Base-by-base conservation (phyloP, 2,329 filamentous ascomycete species). In the Pseudogymnoascus sp. region DNA sequence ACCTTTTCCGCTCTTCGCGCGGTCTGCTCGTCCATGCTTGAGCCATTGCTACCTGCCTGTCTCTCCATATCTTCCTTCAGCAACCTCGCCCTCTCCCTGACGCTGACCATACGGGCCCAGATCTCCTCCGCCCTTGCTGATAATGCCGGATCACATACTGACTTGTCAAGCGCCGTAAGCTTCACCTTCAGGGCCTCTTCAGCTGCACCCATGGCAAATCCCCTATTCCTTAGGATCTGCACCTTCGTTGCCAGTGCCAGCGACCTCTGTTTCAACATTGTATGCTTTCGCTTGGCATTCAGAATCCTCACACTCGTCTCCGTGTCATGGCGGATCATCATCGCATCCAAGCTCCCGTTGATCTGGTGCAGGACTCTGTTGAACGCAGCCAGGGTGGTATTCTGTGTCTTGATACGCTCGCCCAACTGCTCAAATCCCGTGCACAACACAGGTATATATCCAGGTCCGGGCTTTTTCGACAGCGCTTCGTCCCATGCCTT, bases 401-500 rank as follows among this genome's bases (percentile, higher is more conserved):
- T 84, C 76, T 94, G 90, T 64, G 85, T 84, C 71, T 86, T 83
- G 62, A 94, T 83, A 45, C 91, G 86, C 66, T 87, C 83, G 21
- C 86, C 86, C 43, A 93, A 80, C 39, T 87, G 85, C 61, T 82
- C 79, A 73, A 92, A 94, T 31, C 91, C 91, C 1, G 83, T 83
- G 68, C 85, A 89, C 6, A 92, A 80, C 4, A 91, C 88, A 3
- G 90, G 91, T 70, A 94, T 89, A 71, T 86, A 91, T 61, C 87
- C 87, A 7, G 86, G 81, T 38, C 83, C 87, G 4, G 91, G 91
- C 76, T 92, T 92, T 71, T 89, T 88, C 68, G 88, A 84, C 29
- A 93, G 81, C 0, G 91, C 91, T 69, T 92, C 89, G 70, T 95
- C 91, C 89, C 90, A 95, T 71, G 90, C 89, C 66, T 84, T 83